Evolutionary conservation across 2,329 filamentous ascomycete species (phyloP).

Genomic region (Aspergillus latus): DNA sequence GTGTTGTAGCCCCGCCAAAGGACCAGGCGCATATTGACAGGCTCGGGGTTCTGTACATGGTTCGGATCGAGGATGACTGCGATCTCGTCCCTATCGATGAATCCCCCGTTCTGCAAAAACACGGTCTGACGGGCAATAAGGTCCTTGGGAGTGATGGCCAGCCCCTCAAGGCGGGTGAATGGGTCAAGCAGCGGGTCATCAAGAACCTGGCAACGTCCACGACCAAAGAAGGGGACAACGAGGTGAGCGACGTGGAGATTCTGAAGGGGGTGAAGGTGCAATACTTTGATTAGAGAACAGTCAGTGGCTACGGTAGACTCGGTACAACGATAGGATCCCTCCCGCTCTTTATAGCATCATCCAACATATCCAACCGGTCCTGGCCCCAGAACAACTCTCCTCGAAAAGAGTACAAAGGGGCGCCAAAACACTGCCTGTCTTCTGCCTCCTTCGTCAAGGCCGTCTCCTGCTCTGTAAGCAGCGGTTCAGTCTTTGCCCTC

Average conservation of each 20-base stretch:
- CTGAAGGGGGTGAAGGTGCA: too few relatives aligned
- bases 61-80: background rate
- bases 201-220: background rate
- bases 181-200: constrained; percentile 7
- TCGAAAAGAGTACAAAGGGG: background rate
- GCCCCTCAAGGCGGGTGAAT: background rate
- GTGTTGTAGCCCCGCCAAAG: background rate
- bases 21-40: constrained; percentile 4
- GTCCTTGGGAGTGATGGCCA: constrained; percentile 1
- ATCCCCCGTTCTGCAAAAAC: background rate
- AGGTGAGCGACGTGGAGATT: too few relatives aligned
- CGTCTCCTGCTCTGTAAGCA: background rate
- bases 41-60: constrained; percentile 1
- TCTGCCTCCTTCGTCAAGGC: background rate
- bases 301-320: too few relatives aligned
- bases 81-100: constrained; percentile 4
- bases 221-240: too few relatives aligned
- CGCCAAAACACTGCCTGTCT: background rate
- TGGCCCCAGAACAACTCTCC: constrained; percentile 6
- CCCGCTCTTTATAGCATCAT: background rate
- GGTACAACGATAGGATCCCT: too few relatives aligned
- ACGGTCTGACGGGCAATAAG: background rate
- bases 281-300: too few relatives aligned
- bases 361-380: constrained; percentile 1
- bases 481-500: background rate